Conservation (phyloP, 2,329 filamentous ascomycete genomes). For the Calonectria hongkongensis region DNA sequence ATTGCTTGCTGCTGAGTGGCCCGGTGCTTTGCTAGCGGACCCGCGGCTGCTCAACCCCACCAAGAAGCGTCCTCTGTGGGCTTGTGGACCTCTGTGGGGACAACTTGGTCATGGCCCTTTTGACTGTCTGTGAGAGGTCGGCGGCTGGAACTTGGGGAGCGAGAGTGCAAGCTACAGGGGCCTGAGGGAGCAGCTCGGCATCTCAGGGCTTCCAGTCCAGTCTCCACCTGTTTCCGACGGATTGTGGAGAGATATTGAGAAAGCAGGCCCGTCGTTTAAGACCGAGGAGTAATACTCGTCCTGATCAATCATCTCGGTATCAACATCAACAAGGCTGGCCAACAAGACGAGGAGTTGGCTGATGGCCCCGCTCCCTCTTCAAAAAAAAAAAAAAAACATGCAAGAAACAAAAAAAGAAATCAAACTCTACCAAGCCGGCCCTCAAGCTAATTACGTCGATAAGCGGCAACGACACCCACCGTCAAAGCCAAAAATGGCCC, state of each 20-base stretch:
- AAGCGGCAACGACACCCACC: neutral
- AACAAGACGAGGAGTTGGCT: too few relatives aligned
- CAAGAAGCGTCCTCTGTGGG: slow-evolving; percentile 43
- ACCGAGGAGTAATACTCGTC: neutral
- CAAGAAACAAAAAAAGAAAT: neutral
- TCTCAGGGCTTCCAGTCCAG: neutral
- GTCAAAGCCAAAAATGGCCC: slow-evolving; percentile 15
- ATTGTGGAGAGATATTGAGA: neutral
- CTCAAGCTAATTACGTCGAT: slow-evolving; percentile 20
- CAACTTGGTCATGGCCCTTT: slow-evolving; percentile 52
- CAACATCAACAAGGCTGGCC: neutral
- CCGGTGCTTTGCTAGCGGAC: slow-evolving; percentile 44
- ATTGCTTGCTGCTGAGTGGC: slow-evolving; percentile 49
- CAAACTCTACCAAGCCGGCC: slow-evolving; percentile 10
- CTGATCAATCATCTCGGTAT: slow-evolving; percentile 1
- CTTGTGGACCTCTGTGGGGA: slow-evolving; percentile 45
- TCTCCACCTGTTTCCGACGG: neutral
- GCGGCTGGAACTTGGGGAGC: slow-evolving; percentile 6
- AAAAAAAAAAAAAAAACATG: neutral
- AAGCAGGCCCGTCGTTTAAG: neutral
- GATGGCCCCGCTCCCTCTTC: too few relatives aligned
- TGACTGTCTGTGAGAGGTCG: slow-evolving; percentile 48
- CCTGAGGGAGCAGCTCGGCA: neutral
- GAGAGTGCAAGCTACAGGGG: slow-evolving; percentile 38
- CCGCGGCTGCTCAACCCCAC: slow-evolving; percentile 16